Percentiles rank a stretch among this genome's conserved stretches.
Evolutionary conservation across 331 rosid species (phyloP).

Genomic region (Pyracantha coccinea): DNA sequence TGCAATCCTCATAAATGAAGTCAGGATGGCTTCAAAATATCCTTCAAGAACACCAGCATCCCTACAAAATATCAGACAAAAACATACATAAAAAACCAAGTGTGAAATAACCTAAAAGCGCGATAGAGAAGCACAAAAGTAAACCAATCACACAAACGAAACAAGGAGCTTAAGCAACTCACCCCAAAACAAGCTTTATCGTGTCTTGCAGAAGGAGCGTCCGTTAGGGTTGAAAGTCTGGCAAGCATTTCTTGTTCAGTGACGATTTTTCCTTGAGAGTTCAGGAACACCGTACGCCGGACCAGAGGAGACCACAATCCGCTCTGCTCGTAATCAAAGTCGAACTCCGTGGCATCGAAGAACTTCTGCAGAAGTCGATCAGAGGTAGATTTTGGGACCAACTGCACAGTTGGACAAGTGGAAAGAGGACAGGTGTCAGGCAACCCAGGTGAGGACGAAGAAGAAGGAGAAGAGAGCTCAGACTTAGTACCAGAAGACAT

Average conservation of each 20-base stretch:
- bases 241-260: conserved; percentile 4
- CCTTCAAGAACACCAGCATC: conserved; percentile 18
- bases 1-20: not conserved
- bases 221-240: conserved; percentile 27
- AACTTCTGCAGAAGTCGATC: conserved; percentile 56
- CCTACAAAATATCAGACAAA: conserved; percentile 3
- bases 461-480: conserved; percentile 28
- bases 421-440: not conserved
- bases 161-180: not conserved
- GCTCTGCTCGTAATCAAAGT: conserved; percentile 67
- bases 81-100: not conserved
- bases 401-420: conserved; percentile 21
- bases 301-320: conserved; percentile 87
- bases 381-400: conserved; percentile 44
- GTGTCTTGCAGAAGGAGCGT: conserved; percentile 20
- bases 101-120: not conserved
- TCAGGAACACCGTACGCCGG: conserved; percentile 48
- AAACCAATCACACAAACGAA: not conserved
- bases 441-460: conserved; percentile 4
- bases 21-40: not conserved
- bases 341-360: conserved; percentile 47
- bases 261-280: conserved; percentile 46
- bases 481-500: conserved; percentile 1
- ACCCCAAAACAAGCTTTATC: conserved; percentile 25
- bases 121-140: not conserved